These are phyloP conservation scores for Forsythia viridissima DNA, from an alignment of 257 asterid genomes.

Conservation along the genomic window DNA sequence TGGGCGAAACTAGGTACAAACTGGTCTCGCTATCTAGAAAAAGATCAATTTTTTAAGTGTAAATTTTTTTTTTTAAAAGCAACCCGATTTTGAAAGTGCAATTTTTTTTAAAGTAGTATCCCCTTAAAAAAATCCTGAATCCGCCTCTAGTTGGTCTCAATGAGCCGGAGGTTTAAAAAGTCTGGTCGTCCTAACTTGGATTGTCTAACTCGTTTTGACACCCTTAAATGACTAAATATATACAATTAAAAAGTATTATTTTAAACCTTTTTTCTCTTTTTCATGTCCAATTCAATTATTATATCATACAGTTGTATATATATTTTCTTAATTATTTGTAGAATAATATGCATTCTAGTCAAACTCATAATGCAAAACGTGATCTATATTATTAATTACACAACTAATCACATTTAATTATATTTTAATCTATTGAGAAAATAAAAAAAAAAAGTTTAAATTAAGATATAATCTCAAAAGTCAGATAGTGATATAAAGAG, in stretches of 20 bases:
- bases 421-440: background rate
- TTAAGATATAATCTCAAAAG: slow-evolving; percentile 8
- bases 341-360: background rate
- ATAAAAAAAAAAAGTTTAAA: background rate
- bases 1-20: too few species aligned
- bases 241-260: too few species aligned
- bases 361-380: background rate
- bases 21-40: too few species aligned
- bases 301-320: too few species aligned
- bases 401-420: background rate
- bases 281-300: background rate
- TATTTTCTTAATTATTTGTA: background rate
- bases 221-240: too few species aligned
- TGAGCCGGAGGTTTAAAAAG: background rate
- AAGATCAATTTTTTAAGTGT: too few species aligned
- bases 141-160: background rate
- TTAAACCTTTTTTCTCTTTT: too few species aligned
- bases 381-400: background rate
- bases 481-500: background rate
- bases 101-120: too few species aligned
- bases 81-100: too few species aligned
- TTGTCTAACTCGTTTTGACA: background rate
- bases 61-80: too few species aligned
- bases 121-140: too few species aligned
- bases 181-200: background rate